phyloP scores from a whole-genome alignment of 345 rosid genomes.

The Linum tenue region DNA sequence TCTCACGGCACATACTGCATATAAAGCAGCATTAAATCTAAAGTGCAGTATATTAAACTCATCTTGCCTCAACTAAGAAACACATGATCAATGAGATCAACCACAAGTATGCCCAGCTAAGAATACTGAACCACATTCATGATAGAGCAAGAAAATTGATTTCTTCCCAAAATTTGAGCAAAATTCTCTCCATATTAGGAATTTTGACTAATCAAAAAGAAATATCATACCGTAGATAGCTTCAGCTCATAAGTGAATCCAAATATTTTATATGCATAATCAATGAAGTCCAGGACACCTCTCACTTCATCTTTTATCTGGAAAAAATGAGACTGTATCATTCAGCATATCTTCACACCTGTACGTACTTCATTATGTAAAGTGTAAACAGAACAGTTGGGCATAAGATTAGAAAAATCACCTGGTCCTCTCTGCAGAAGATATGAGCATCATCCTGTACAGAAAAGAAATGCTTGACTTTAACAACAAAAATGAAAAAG shows the following conservation, averaged over 20 bases:
- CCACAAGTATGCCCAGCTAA: too few species aligned
- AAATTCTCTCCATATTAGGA: too few species aligned
- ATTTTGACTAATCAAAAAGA: neutral
- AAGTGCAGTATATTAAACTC: too few species aligned
- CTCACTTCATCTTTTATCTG: slow-evolving; percentile 83
- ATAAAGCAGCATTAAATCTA: too few species aligned
- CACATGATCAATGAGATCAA: too few species aligned
- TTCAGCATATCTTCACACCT: neutral
- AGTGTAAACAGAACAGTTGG: neutral
- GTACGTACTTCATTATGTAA: neutral
- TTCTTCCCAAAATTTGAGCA: too few species aligned
- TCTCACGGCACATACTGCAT: too few species aligned
- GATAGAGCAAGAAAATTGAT: too few species aligned
- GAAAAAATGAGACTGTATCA: slow-evolving; percentile 6
- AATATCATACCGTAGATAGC: slow-evolving; percentile 67
- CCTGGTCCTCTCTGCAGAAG: slow-evolving; percentile 84
- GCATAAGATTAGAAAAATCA: slow-evolving; percentile 19
- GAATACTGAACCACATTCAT: too few species aligned
- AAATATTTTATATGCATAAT: slow-evolving; percentile 54
- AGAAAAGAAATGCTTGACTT: slow-evolving; percentile 10
- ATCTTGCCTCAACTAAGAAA: too few species aligned
- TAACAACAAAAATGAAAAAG: neutral
- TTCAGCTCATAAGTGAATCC: slow-evolving; percentile 93
- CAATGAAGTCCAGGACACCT: slow-evolving; percentile 72
- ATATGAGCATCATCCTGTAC: slow-evolving; percentile 95